Percentiles rank a stretch among this genome's conserved stretches.
Evolutionary conservation across 192 early-diverging fungal species (phyloP).

Genomic region (Entomortierella lignicola): DNA sequence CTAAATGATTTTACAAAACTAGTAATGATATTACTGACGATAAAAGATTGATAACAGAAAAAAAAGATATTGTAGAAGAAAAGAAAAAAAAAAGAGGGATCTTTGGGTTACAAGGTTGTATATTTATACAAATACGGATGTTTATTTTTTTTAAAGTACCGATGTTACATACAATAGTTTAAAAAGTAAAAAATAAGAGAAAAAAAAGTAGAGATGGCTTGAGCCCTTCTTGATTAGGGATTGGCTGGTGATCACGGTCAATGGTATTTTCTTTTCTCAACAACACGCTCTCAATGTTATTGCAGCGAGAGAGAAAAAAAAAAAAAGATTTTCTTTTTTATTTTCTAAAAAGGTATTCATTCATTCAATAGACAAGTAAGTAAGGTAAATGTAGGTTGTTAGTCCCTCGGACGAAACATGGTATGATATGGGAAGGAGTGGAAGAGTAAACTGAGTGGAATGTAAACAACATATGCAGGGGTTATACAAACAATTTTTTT

Average conservation of each 20-base stretch:
- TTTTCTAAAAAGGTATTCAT: too few relatives aligned
- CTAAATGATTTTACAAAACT: too few relatives aligned
- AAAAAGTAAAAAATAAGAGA: background rate
- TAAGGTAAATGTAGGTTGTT: too few relatives aligned
- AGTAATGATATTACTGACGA: background rate
- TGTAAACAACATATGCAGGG: too few relatives aligned
- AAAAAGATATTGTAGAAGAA: slow-evolving; percentile 2
- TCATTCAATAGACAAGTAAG: too few relatives aligned
- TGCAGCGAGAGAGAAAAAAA: background rate
- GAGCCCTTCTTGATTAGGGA: slow-evolving; percentile 5
- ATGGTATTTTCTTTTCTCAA: too few relatives aligned
- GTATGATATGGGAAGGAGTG: too few relatives aligned
- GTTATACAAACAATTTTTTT: too few relatives aligned
- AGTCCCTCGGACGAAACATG: too few relatives aligned
- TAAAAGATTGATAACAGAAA: background rate
- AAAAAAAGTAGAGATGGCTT: background rate
- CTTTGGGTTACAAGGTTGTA: background rate
- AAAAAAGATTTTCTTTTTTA: background rate
- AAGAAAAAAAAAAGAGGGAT: slow-evolving; percentile 12
- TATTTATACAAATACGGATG: background rate
- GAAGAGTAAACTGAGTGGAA: too few relatives aligned
- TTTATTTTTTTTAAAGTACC: background rate
- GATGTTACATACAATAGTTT: background rate
- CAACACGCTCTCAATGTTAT: too few relatives aligned
- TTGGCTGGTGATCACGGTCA: slow-evolving; percentile 3